Evolutionary conservation across 2,329 filamentous ascomycete species (phyloP), one percentile per base, ranked within the genome.

Genomic region (Claviceps fusiformis): DNA sequence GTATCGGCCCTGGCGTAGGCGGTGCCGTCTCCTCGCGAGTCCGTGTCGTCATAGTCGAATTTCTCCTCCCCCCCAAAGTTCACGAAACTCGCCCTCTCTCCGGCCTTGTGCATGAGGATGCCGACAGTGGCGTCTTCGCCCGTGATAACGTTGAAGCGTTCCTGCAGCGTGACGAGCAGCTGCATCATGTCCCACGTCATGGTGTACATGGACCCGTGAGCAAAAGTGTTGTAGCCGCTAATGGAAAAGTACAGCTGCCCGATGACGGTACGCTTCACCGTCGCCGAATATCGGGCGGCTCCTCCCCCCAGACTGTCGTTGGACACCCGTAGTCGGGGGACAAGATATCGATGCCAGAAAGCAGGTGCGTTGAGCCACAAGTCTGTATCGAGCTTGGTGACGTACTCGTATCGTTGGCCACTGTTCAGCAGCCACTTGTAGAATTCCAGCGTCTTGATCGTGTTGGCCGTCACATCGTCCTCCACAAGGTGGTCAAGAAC

Each of bases 201-300:
- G 19, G 67, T 68, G 59, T 68, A 68, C 61, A 69, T 66, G 31
- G 65, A 62, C 6, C 66, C 66, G 35, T 68, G 65, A 1, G 66
- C 65, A 52, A 65, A 67, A 1, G 60, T 61, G 41, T 63, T 60
- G 52, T 64, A 62, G 56, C 61, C 57, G 6, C 50, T 53, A 13
- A 43, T 54, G 17, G 61, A 63, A 27, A 64, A 65, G 55, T 62
- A 68, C 10, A 64, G 59, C 57, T 67, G 61, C 6, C 61, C 66
- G 15, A 68, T 64, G 8, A 66, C 59, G 5, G 66, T 68, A 11
- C 57, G 58, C 2, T 60, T 50, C 8, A 65, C 59, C 0, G 57
- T 61, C 0, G 60, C 59, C 37, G 52, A 52, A 5, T 54, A 31
- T 0, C 31, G 37, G 1, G 59, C 58, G 4, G 52, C 60, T 6